Base-by-base conservation (phyloP, 2,329 filamentous ascomycete genomes). In the Pleomassaria siparia region DNA sequence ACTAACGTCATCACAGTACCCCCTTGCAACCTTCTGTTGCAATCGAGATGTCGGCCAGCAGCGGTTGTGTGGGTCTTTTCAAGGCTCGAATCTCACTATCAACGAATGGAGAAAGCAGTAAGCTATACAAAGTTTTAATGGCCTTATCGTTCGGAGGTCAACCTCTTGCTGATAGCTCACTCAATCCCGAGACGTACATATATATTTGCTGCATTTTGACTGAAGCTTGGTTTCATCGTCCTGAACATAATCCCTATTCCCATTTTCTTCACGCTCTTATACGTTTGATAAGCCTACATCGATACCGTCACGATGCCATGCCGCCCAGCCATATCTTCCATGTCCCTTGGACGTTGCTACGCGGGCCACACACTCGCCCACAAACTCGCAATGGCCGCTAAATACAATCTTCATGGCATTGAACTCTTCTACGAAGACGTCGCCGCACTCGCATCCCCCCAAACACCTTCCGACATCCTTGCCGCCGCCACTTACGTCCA, bases 391-490 rank as follows among this genome's bases (percentile, higher is more conserved):
- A 80, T 84, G 72, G 88, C 88, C 9, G 74, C 80, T 5, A 74
- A 76, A 45, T 78, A 87, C 57, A 84, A 84, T 16, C 83, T 89
- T 63, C 69, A 79, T 49, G 87, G 86, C 43, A 81, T 92, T 54
- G 88, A 92, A 66, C 76, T 91, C 16, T 91, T 90, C 74, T 84
- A 86, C 67, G 88, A 92, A 64, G 88, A 92, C 65, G 78, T 92
- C 3, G 74, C 82, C 49, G 82, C 84, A 58, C 62, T 87, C 12
- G 82, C 85, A 55, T 57, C 67, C 25, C 67, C 75, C 1, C 64
- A 73, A 21, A 71, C 68, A 2, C 58, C 70, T 12, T 61, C 73
- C 9, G 77, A 76, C 55, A 76, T 84, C 30, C 58, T 87, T 16
- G 62, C 73, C 5, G 86, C 86, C 1, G 85, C 87, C 21, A 64